Evolutionary conservation across 495 filamentous ascomycete species (phyloP), one percentile per base, ranked within the genome.

Genomic region (Neurospora sp.): DNA sequence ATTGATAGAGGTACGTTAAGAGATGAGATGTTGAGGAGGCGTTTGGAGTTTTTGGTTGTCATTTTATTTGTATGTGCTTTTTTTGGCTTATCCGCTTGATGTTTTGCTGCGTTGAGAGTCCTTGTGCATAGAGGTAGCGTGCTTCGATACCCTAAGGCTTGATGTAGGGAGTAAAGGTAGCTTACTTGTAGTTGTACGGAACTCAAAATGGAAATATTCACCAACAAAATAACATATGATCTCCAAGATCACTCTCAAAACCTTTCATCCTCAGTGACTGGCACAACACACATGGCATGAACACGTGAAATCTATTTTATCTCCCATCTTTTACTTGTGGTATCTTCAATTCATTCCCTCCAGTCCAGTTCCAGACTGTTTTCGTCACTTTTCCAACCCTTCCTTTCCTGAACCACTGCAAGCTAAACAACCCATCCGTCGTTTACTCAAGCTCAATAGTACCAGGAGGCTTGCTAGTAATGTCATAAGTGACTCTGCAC

Each of bases 391-490:
- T 62, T 31, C 27, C 27, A 62, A 18, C 27, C 23, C 14, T 14
- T 0, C 10, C n/a, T 3, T 12, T 54, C n/a, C 46, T 23, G 0
- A 35, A 31, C 39, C 39, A 9, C n/a, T n/a, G n/a, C n/a, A 12
- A 20, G 12, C 4, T 31, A 14, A 27, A 10, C 9, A 12, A 70
- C 37, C 3, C 31, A 31, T n/a, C n/a, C n/a, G 31, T 31, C 66
- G 10, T 74, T 81, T 87, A 93, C 82, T 92, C 90, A 84, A 93
- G 86, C 83, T 93, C 91, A 77, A 92, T 93, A 5, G 90, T 93
- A 73, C 90, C 92, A 44, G 92, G 92, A 46, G 93, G 92, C 84
- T 94, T 94, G 84, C 90, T 92, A 27, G 92, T 93, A 69, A 89
- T 85, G 74, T 90, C 88, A 72, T 86, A 86, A 2, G 79, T 80